Conservation (phyloP, 2,329 filamentous ascomycete genomes). For the Colletotrichum phormii region DNA sequence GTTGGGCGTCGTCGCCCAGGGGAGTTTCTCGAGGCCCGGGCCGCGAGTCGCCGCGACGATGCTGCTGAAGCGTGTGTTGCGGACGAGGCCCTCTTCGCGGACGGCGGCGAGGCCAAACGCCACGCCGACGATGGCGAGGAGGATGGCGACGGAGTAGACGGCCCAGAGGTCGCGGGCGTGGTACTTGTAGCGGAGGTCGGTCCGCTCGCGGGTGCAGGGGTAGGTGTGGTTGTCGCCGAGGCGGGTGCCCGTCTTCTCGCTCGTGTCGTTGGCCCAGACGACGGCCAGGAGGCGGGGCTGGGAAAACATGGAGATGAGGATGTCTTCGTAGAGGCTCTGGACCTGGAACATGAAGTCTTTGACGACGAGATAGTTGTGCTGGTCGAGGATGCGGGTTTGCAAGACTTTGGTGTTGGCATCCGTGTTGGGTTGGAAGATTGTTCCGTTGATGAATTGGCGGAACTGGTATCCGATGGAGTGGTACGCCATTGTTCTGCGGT, state of each 20-base stretch:
- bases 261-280: constrained; percentile 44
- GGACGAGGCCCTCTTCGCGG: constrained; percentile 46
- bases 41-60: constrained; percentile 54
- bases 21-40: constrained; percentile 48
- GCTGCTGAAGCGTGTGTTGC: constrained; percentile 52
- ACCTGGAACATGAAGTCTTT: constrained; percentile 41
- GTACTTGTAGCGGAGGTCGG: constrained; percentile 45
- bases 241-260: constrained; percentile 37
- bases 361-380: constrained; percentile 43
- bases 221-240: constrained; percentile 37
- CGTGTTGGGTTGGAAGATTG: constrained; percentile 41
- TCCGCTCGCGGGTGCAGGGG: constrained; percentile 44
- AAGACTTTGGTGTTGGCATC: constrained; percentile 47
- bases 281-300: constrained; percentile 49
- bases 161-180: constrained; percentile 47
- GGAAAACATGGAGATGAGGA: constrained; percentile 48
- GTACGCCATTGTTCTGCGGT: constrained; percentile 46
- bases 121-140: constrained; percentile 43
- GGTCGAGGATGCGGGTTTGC: constrained; percentile 54
- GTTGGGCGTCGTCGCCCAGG: constrained; percentile 37
- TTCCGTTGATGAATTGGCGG: constrained; percentile 46
- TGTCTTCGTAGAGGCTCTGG: constrained; percentile 48
- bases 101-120: constrained; percentile 46
- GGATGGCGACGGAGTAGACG: constrained; percentile 48
- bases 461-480: constrained; percentile 46